Percentiles rank a stretch among this genome's conserved stretches.
Conservation (phyloP, 257 asterid genomes). For the Agastache rugosa region DNA sequence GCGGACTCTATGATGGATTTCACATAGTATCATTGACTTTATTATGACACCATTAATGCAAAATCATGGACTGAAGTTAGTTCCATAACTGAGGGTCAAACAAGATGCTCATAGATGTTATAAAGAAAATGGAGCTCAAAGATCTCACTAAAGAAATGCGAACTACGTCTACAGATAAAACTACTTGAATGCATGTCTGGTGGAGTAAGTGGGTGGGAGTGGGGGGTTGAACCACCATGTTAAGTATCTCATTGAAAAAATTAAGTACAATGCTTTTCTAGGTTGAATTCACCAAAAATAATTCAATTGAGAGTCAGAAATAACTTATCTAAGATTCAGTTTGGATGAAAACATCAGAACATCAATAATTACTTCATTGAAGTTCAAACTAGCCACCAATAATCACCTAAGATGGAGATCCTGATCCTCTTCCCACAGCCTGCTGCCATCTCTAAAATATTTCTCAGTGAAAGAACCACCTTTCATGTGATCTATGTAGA, state of each 20-base stretch:
- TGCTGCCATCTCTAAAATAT: conserved; percentile 57
- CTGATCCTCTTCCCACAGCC: conserved; percentile 87
- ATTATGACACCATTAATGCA: not conserved
- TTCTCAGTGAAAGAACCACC: conserved; percentile 53
- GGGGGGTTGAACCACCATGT: not conserved
- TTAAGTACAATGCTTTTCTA: conserved; percentile 9
- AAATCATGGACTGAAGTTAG: not conserved
- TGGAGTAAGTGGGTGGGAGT: not conserved
- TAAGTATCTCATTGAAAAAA: conserved; percentile 22
- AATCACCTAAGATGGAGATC: conserved; percentile 86
- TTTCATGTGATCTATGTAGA: conserved; percentile 86
- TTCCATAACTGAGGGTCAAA: conserved; percentile 11
- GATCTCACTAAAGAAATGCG: not conserved
- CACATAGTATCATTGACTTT: not conserved
- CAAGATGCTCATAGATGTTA: not conserved
- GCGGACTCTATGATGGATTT: conserved; percentile 16
- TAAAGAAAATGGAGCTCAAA: conserved; percentile 3
- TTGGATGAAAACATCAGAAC: conserved; percentile 30
- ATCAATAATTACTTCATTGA: conserved; percentile 31
- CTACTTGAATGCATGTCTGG: not conserved
- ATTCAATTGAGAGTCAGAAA: conserved; percentile 14
- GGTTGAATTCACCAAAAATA: conserved; percentile 16
- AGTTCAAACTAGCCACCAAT: conserved; percentile 35
- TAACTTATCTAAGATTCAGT: conserved; percentile 25
- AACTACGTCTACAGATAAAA: not conserved